These are phyloP conservation scores for Apiospora pterosperma DNA, from an alignment of 2,329 filamentous ascomycete genomes.

Conservation along the genomic window DNA sequence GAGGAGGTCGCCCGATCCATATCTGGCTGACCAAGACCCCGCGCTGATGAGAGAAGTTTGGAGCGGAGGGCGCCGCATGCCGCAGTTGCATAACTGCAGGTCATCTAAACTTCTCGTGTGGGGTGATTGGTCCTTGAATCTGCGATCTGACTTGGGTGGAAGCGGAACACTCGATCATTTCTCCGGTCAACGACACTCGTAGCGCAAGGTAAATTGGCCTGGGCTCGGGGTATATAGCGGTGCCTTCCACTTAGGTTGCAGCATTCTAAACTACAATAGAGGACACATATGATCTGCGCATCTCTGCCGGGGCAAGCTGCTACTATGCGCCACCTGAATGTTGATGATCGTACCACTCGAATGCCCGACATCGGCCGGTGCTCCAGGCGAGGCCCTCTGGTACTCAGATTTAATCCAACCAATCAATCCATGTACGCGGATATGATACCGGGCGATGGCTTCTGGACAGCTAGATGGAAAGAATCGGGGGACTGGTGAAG, in stretches of 20 bases:
- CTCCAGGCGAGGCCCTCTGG: too few relatives aligned
- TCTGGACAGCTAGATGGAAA: too few relatives aligned
- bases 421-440: too few relatives aligned
- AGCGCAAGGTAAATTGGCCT: background rate
- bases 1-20: background rate
- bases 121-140: background rate
- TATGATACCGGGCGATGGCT: too few relatives aligned
- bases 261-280: too few relatives aligned
- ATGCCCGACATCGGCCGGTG: too few relatives aligned
- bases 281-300: background rate
- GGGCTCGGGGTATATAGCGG: background rate
- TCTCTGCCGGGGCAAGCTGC: background rate
- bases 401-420: too few relatives aligned
- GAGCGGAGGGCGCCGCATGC: background rate
- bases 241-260: background rate
- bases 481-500: too few relatives aligned
- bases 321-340: too few relatives aligned
- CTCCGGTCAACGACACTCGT: background rate
- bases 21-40: background rate
- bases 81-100: background rate
- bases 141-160: background rate
- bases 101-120: background rate
- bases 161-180: background rate
- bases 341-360: too few relatives aligned
- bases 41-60: background rate